Evolutionary conservation across 352 stramenopile genomes (phyloP).

Genomic region (Phytophthora idaei): DNA sequence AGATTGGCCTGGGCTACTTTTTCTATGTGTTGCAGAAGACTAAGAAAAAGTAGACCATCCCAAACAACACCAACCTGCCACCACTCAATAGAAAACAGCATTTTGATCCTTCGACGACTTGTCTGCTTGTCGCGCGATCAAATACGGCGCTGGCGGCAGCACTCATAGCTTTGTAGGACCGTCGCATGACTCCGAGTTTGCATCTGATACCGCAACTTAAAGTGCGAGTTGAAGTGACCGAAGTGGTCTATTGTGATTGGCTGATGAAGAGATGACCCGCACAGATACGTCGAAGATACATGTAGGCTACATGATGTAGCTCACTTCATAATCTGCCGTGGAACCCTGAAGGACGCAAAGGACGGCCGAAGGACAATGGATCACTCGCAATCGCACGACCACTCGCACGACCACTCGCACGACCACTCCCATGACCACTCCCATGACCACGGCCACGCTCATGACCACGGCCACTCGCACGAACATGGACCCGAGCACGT

Average conservation of each 20-base stretch:
- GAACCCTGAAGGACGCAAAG: neutral
- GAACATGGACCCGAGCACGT: slow-evolving; percentile 41
- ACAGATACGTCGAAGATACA: slow-evolving; percentile 10
- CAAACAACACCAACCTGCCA: neutral
- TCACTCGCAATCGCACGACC: slow-evolving; percentile 23
- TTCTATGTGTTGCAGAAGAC: slow-evolving; percentile 62
- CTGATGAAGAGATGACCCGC: neutral
- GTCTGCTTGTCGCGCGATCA: no score
- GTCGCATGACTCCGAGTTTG: no score
- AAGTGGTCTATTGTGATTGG: slow-evolving; percentile 17
- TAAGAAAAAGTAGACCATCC: slow-evolving; percentile 14
- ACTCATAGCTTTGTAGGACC: no score
- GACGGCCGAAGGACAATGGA: slow-evolving; percentile 22
- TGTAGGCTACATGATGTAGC: neutral
- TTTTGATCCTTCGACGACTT: neutral
- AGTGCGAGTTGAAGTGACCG: slow-evolving; percentile 16
- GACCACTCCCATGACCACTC: slow-evolving; percentile 19
- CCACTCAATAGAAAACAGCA: slow-evolving; percentile 11
- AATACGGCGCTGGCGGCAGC: no score
- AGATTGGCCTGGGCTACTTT: slow-evolving; percentile 63
- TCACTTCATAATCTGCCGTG: slow-evolving; percentile 22
- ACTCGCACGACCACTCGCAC: slow-evolving; percentile 16
- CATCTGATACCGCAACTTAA: no score
- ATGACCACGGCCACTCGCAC: slow-evolving; percentile 38
- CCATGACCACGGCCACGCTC: slow-evolving; percentile 41